phyloP scores from a whole-genome alignment of 129 eudicot genomes.

The Mikania micrantha region DNA sequence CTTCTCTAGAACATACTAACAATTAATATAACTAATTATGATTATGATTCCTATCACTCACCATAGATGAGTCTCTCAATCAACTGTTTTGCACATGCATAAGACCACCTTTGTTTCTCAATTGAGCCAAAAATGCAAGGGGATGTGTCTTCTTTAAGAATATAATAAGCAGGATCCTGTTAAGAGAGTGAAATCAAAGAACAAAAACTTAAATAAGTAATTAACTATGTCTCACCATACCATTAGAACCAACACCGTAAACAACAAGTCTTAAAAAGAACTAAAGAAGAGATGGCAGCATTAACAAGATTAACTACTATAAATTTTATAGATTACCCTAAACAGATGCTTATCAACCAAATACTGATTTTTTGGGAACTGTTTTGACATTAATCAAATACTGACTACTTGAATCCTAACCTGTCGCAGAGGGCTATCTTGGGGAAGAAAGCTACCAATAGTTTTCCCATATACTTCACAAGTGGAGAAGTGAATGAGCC shows the following conservation, averaged over 20 bases:
- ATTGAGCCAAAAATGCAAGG: constrained; percentile 96
- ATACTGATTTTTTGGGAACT: too few species aligned
- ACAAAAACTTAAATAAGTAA: not conserved
- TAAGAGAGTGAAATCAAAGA: not conserved
- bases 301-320: not conserved
- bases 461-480: constrained; percentile 97
- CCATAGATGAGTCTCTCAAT: constrained; percentile 96
- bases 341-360: not conserved
- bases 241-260: not conserved
- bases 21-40: too few species aligned
- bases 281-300: not conserved
- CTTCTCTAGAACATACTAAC: too few species aligned
- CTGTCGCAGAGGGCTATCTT: constrained; percentile 84
- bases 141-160: constrained; percentile 73
- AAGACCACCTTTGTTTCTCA: constrained; percentile 98
- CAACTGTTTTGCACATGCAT: constrained; percentile 94
- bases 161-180: constrained; percentile 82
- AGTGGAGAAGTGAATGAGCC: constrained; percentile 93
- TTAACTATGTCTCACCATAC: not conserved
- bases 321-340: not conserved
- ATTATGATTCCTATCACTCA: too few species aligned
- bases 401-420: constrained; percentile 37
- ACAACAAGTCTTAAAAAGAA: not conserved
- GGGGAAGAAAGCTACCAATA: constrained; percentile 75
- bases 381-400: too few species aligned